Evolutionary conservation across 2,329 filamentous ascomycete genomes (phyloP), one percentile per base, ranked within the genome.

Genomic region (Alternaria rosae): DNA sequence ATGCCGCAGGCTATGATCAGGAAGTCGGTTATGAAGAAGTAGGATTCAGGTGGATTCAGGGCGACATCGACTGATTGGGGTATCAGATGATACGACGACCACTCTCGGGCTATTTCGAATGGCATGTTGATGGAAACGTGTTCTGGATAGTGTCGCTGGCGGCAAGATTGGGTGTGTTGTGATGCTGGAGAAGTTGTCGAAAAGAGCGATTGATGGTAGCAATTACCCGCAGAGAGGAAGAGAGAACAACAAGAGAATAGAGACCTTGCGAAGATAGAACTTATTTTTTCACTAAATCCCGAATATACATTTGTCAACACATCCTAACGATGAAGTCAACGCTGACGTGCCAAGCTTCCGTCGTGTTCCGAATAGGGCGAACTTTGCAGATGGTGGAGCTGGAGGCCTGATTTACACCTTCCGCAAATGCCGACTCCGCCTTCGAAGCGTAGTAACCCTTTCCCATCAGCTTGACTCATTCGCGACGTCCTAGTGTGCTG

Each of bases 21-120:
- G 53, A 78, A 78, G 70, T 81, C 79, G 59, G 80, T 79, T 12
- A 81, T 70, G 66, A 75, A 80, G 42, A 81, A 76, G 66, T 81
- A 81, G 59, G 75, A 77, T 62, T 81, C 73, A 12, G 78, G 79
- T 0, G 79, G 79, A 23, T 76, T 66, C 10, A 80, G 70, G 1
- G 73, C 76, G 1, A 80, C 71, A 66, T 86, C 84, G 20, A 82
- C 81, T 56, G 86, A 81, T 69, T 87, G 83, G 52, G 82, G 85
- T 3, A 87, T 81, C 2, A 85, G 80, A 17, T 86, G 79, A 69
- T 83, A 81, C 54, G 82, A 77, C 25, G 80, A 80, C 65, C 64
- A 69, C 45, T 65, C 42, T n/a, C 71, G 62, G 12, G 77, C 71
- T 17, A 76, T 65, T 41, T 72, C 70, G 54, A 79, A 78, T 10